These are phyloP conservation scores for Pseudogymnoascus sp. DNA, from an alignment of 2,329 filamentous ascomycete species.

Conservation along the genomic window DNA sequence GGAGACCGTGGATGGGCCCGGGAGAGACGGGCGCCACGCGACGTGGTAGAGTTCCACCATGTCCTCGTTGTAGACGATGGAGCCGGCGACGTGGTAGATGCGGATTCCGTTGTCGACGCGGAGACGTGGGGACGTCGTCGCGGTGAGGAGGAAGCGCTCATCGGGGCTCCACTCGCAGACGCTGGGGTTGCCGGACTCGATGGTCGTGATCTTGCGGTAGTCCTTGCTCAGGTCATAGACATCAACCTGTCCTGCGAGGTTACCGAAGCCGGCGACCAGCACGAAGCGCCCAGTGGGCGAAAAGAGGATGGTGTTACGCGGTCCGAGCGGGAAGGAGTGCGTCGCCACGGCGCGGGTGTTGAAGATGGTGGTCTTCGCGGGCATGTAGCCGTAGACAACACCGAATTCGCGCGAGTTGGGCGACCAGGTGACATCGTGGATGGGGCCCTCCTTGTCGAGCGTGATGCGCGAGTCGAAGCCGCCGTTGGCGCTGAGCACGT, in stretches of 20 bases:
- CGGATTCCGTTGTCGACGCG: constrained; percentile 95
- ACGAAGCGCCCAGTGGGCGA: constrained; percentile 91
- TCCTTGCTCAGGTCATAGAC: constrained; percentile 95
- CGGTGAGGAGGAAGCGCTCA: constrained; percentile 89
- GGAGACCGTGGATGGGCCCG: constrained; percentile 41
- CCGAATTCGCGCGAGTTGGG: constrained; percentile 97
- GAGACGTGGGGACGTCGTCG: constrained; percentile 91
- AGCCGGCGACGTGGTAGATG: constrained; percentile 85
- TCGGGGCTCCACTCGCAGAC: constrained; percentile 97
- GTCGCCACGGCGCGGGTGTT: constrained; percentile 76
- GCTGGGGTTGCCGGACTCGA: constrained; percentile 91
- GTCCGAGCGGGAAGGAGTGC: constrained; percentile 77
- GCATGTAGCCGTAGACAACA: constrained; percentile 97
- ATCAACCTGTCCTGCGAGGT: constrained; percentile 94
- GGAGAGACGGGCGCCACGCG: constrained; percentile 67
- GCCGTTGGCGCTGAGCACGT: constrained; percentile 85
- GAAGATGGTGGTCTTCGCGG: constrained; percentile 98
- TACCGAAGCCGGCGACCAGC: constrained; percentile 91
- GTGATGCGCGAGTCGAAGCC: constrained; percentile 86
- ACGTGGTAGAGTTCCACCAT: constrained; percentile 92
- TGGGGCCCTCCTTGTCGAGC: constrained; percentile 93
- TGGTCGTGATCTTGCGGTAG: constrained; percentile 83
- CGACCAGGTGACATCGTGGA: constrained; percentile 97
- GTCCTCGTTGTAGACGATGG: constrained; percentile 90
- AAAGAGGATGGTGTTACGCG: constrained; percentile 91